phyloP scores from a whole-genome alignment of 2,329 filamentous ascomycete genomes.

The Trichoderma sp. region DNA sequence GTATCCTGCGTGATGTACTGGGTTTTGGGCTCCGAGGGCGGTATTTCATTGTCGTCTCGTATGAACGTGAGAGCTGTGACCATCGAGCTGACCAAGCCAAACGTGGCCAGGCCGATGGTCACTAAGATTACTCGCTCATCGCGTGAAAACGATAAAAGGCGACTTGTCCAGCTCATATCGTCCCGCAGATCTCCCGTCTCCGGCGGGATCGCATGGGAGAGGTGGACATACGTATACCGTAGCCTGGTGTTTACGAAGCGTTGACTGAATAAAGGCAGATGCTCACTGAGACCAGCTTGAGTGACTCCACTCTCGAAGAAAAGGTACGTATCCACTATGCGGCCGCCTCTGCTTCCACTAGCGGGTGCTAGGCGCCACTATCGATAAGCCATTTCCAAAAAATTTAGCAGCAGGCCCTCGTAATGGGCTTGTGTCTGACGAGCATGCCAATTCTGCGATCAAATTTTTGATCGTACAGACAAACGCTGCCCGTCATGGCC shows the following conservation, averaged over 20 bases:
- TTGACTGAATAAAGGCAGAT: background rate
- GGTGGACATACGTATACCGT: background rate
- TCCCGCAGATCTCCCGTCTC: conserved; percentile 29
- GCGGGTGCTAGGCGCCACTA: conserved; percentile 13
- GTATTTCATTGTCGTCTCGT: conserved; percentile 68
- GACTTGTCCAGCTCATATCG: conserved; percentile 46
- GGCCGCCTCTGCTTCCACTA: background rate
- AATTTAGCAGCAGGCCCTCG: conserved; percentile 18
- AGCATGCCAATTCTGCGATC: conserved; percentile 7
- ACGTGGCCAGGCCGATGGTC: conserved; percentile 60
- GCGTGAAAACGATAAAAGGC: conserved; percentile 42
- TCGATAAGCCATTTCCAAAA: conserved; percentile 27
- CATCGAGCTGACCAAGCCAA: conserved; percentile 61
- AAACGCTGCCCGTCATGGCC: conserved; percentile 65
- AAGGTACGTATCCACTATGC: background rate
- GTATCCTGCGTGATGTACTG: conserved; percentile 76
- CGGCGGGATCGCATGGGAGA: conserved; percentile 6
- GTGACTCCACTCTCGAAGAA: background rate
- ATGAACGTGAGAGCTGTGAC: conserved; percentile 62
- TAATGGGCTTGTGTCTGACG: background rate
- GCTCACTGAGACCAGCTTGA: background rate
- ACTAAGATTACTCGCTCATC: conserved; percentile 60
- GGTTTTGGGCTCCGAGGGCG: conserved; percentile 65
- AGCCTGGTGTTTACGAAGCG: background rate
- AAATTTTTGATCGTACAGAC: background rate